Conservation (phyloP, 257 asterid genomes). For the Primulina tabacum region DNA sequence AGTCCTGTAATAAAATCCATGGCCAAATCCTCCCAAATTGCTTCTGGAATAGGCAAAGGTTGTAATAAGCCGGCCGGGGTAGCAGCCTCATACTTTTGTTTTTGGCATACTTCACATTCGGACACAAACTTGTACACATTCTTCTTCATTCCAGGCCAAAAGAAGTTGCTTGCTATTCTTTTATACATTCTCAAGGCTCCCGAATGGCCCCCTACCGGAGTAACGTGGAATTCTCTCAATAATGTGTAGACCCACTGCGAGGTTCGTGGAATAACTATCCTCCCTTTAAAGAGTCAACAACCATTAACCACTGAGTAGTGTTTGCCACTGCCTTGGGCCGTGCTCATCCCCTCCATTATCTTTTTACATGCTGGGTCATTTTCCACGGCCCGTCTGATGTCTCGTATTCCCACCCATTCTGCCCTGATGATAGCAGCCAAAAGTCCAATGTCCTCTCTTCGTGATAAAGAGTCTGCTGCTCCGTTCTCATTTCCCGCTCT, state of each 20-base stretch:
- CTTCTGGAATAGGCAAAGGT: not conserved
- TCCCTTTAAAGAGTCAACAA: no score
- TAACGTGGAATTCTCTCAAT: not conserved
- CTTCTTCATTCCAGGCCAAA: not conserved
- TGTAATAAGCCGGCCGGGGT: not conserved
- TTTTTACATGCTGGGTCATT: no score
- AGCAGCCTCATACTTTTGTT: not conserved
- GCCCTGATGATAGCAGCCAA: no score
- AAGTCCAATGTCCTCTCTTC: rapidly evolving
- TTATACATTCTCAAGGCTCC: not conserved
- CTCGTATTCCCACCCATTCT: no score
- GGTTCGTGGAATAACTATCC: no score
- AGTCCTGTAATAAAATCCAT: not conserved
- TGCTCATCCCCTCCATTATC: no score
- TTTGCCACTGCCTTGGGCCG: no score
- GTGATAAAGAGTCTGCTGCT: not conserved
- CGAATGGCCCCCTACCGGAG: not conserved
- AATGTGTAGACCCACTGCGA: no score
- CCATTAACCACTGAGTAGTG: no score
- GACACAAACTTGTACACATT: not conserved
- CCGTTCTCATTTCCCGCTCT: not conserved
- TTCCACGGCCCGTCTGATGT: no score
- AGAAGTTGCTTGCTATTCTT: not conserved
- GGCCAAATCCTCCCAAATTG: not conserved
- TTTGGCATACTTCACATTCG: not conserved